Evolutionary conservation across 345 rosid species (phyloP).

Genomic region (Corchorus olitorius): DNA sequence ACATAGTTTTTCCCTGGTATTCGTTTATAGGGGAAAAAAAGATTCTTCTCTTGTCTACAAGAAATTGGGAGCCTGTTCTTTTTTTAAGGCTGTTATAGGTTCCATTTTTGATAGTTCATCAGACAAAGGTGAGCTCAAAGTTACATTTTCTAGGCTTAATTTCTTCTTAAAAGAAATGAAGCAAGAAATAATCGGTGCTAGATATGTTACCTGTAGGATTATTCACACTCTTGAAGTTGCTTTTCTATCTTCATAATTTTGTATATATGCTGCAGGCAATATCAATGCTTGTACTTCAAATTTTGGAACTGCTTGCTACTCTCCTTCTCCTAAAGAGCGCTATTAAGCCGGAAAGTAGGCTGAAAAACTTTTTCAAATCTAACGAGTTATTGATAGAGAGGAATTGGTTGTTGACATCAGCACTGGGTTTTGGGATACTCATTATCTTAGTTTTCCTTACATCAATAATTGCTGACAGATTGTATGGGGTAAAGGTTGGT

Average conservation of each 20-base stretch:
- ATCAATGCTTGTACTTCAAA: slow-evolving; percentile 56
- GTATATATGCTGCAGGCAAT: slow-evolving; percentile 45
- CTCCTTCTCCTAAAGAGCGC: slow-evolving; percentile 54
- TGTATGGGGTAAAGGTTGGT: slow-evolving; percentile 58
- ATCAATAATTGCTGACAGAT: slow-evolving; percentile 47
- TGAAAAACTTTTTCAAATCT: slow-evolving; percentile 42
- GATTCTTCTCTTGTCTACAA: not conserved
- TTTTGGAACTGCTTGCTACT: slow-evolving; percentile 57
- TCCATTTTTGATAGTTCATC: not conserved
- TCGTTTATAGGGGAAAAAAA: not conserved
- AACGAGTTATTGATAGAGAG: slow-evolving; percentile 34
- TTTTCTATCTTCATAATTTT: not conserved
- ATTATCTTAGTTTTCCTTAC: slow-evolving; percentile 52
- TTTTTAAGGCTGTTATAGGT: no score
- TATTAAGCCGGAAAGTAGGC: slow-evolving; percentile 45
- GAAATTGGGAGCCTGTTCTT: not conserved
- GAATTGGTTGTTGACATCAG: slow-evolving; percentile 68
- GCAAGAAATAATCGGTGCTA: not conserved
- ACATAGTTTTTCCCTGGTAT: not conserved
- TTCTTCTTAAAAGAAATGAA: not conserved
- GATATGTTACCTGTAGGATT: not conserved
- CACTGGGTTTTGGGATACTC: slow-evolving; percentile 62
- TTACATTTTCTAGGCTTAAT: not conserved
- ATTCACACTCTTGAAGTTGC: slow-evolving; percentile 7
- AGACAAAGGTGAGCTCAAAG: not conserved